Base-by-base conservation (phyloP, 2,329 filamentous ascomycete genomes). In the Microcera coccophila region DNA sequence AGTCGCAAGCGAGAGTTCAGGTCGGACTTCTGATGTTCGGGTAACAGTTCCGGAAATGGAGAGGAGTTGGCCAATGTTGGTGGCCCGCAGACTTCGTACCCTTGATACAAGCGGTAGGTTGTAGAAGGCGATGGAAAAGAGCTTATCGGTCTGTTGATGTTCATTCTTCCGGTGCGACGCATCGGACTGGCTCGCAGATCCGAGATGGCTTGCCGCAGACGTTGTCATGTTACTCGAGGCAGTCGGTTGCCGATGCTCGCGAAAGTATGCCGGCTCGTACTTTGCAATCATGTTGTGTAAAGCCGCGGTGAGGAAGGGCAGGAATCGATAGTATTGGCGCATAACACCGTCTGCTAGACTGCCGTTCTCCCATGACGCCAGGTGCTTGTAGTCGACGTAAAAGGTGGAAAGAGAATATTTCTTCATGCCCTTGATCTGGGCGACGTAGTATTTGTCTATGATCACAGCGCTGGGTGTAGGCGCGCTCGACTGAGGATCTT, bases 21-120 rank as follows among this genome's bases (percentile, higher is more conserved):
- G 93, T 24, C 93, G 82, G 18, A 98, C 93, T 73, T 98, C 93
- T 9, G 93, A 98, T 5, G 93, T 98, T 63, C 93, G 81, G 1
- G 93, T 98, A 20, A 95, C 91, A 1, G 93, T 98, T 36, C 93
- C 93, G 7, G 93, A 98, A 55, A 98, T 95, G 10, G 93, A 96
- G 5, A 95, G 80, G 33, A 98, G 78, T 62, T 91, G 88, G 41
- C 93, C 93, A 57, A 98, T 94, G 55, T 95, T 90, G 49, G 81
- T 78, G 19, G 93, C 95, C 22, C 93, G 84, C 49, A 98, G 73
- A 58, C 89, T 84, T 47, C 90, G 86, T 43, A 96, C 81, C 52
- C 90, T 78, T 2, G 89, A 93, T 12, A 95, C 86, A 2, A 95
- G 76, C 1, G 90, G 88, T 20, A 96, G 72, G 62, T 96, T 95